These are phyloP conservation scores for Balakata baccata DNA, from an alignment of 345 rosid species.

Conservation along the genomic window DNA sequence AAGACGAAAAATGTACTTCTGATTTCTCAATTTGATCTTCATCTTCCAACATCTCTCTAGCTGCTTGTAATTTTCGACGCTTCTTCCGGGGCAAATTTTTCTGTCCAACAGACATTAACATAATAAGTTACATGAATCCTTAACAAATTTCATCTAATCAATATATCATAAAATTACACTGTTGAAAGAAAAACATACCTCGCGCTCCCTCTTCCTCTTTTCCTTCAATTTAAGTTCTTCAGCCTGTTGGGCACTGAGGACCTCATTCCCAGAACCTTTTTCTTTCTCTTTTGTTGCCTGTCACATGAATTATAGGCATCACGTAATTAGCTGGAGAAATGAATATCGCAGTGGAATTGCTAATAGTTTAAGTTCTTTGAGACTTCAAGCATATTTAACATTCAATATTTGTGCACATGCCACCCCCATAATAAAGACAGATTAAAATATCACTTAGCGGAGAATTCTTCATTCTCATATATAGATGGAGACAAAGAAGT, in stretches of 20 bases:
- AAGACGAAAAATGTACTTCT: conserved; percentile 38
- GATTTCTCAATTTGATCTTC: conserved; percentile 37
- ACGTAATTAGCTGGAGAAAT: neutral
- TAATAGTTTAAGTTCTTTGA: neutral
- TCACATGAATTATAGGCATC: neutral
- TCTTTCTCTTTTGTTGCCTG: conserved; percentile 56
- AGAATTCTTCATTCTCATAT: neutral
- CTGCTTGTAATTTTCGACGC: conserved; percentile 91
- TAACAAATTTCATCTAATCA: neutral
- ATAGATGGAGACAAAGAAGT: neutral
- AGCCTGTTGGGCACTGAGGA: conserved; percentile 80
- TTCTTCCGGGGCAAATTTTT: conserved; percentile 83
- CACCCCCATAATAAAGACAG: neutral
- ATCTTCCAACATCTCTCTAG: conserved; percentile 93
- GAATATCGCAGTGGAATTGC: neutral
- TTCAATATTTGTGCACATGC: neutral
- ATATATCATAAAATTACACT: conserved; percentile 1
- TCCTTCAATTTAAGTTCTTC: conserved; percentile 89
- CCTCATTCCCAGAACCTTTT: conserved; percentile 48
- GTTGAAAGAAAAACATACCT: conserved; percentile 39
- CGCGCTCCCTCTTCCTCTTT: conserved; percentile 85
- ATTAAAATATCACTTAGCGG: neutral
- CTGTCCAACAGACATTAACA: conserved; percentile 40
- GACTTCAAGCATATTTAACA: neutral
- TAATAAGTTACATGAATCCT: neutral